Evolutionary conservation across 768 basidiomycete species (phyloP), one percentile per base, ranked within the genome.

Genomic region (Myochromella boudieri): DNA sequence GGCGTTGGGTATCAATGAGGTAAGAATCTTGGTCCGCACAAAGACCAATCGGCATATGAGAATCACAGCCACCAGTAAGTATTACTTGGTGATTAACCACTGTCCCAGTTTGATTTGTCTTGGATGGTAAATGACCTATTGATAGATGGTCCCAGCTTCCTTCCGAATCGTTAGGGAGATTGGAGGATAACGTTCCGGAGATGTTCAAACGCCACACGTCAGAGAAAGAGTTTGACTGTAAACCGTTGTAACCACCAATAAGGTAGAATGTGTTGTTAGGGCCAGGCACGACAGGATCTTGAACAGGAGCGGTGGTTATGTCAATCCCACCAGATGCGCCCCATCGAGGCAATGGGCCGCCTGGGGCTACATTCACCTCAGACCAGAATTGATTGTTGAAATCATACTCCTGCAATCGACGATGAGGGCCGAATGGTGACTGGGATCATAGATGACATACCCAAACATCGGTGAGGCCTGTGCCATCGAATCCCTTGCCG

Each of bases 381-480:
- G 83, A 74, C 90, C 90, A 92, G 60, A 91, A 91, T 47, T 88
- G 71, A 56, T 82, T 84, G 47, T 61, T 76, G 56, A 82, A 91
- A 63, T 89, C 85, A 57, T 74, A 92, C 66, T 89, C 87, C 87
- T 90, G 57, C n/a, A 32, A 20, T 20, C 38, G 29, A 34, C 26
- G 4, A 27, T 61, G 46, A 46, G 24, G 38, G 21, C 36, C 34
- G 33, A 37, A 40, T 29, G 10, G 3, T 24, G 37, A 17, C 47
- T 22, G 48, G 36, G n/a, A 25, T 25, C 46, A 28, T 22, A 42
- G 40, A 42, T 17, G 7, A 63, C 78, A 55, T 62, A 90, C 90
- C 89, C 89, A 91, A 48, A 82, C 75, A 58, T 91, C 90, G 3
- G 75, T 71, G 48, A 90, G 64, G 12, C 83, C 70, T 26, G 70